These are phyloP conservation scores for Vitis amurensis DNA, from an alignment of 164 flowering plant species.

Conservation along the genomic window DNA sequence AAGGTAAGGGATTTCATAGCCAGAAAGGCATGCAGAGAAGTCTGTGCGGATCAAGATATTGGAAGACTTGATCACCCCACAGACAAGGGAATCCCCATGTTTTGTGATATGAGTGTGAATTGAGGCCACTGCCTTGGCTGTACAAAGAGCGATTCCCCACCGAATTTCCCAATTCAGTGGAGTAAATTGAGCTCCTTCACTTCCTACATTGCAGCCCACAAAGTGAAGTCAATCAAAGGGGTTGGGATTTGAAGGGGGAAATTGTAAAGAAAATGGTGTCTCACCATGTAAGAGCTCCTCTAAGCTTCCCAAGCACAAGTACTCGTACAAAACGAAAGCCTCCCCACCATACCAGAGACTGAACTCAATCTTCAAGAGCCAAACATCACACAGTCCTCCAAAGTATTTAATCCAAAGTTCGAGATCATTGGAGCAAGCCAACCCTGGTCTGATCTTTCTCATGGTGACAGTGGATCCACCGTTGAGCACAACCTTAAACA, in stretches of 20 bases:
- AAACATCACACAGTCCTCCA: slow-evolving; percentile 15
- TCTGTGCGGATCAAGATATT: slow-evolving; percentile 23
- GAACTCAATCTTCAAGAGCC: slow-evolving; percentile 21
- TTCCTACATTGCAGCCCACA: slow-evolving; percentile 16
- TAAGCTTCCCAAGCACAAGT: slow-evolving; percentile 33
- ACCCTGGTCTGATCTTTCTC: slow-evolving; percentile 13
- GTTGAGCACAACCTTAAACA: slow-evolving; percentile 33
- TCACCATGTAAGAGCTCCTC: slow-evolving; percentile 44
- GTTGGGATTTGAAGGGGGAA: not conserved
- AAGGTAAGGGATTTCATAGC: slow-evolving; percentile 28
- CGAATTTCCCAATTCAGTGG: slow-evolving; percentile 26
- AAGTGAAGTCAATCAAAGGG: not conserved
- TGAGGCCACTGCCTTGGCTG: slow-evolving; percentile 31
- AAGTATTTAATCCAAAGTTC: slow-evolving; percentile 30
- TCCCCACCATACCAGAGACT: slow-evolving; percentile 40
- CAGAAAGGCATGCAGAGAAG: slow-evolving; percentile 24
- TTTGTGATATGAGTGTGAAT: slow-evolving; percentile 14
- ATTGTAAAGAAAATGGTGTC: not conserved
- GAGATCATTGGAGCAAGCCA: slow-evolving; percentile 9
- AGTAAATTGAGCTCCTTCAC: slow-evolving; percentile 30
- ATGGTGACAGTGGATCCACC: slow-evolving; percentile 22
- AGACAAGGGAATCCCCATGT: slow-evolving; percentile 22
- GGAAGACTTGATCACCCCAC: slow-evolving; percentile 35
- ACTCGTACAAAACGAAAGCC: slow-evolving; percentile 29
- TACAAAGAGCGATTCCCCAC: slow-evolving; percentile 19